Percentiles rank a stretch among this genome's conserved stretches.
These are phyloP conservation scores for Wakefieldia striispora DNA, from an alignment of 768 basidiomycete species.

Conservation along the genomic window DNA sequence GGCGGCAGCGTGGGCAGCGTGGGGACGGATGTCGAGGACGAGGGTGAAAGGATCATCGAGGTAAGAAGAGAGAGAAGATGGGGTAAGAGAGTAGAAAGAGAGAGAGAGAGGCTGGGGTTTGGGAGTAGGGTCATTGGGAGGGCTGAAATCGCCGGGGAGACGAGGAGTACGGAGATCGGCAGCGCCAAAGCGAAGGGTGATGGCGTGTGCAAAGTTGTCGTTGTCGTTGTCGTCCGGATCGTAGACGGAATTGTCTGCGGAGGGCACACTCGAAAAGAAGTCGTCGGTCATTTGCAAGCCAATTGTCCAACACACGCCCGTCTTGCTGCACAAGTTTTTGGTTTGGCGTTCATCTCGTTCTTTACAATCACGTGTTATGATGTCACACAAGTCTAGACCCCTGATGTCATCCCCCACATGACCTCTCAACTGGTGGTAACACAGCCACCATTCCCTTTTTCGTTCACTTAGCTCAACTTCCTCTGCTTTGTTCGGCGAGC, in stretches of 20 bases:
- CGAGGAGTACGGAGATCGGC: conserved; percentile 39
- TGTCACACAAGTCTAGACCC: conserved; percentile 30
- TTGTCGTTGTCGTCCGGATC: conserved; percentile 31
- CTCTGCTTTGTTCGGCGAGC: not conserved
- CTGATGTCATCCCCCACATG: conserved; percentile 28
- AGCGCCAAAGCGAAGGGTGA: conserved; percentile 44
- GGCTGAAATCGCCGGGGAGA: conserved; percentile 21
- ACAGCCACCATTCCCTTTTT: not conserved
- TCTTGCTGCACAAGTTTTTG: too few relatives aligned
- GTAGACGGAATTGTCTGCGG: conserved; percentile 2
- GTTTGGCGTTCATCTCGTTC: not conserved
- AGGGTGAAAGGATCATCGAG: conserved; percentile 45
- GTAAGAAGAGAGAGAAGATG: conserved; percentile 30
- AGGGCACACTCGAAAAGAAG: conserved; percentile 40
- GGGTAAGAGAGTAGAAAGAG: conserved; percentile 25
- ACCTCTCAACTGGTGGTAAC: not conserved
- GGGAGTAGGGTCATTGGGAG: conserved; percentile 24
- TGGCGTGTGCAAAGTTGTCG: conserved; percentile 59
- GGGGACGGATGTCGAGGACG: conserved; percentile 86
- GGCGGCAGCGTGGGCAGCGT: conserved; percentile 64
- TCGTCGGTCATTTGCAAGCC: conserved; percentile 30
- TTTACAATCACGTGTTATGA: conserved; percentile 30
- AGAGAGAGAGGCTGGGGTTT: conserved; percentile 8
- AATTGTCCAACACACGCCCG: too few relatives aligned
- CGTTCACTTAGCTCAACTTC: too few relatives aligned